Percentiles rank a stretch among this genome's conserved stretches.
Conservation (phyloP, 2,329 filamentous ascomycete genomes). For the Huntiella omanensis region DNA sequence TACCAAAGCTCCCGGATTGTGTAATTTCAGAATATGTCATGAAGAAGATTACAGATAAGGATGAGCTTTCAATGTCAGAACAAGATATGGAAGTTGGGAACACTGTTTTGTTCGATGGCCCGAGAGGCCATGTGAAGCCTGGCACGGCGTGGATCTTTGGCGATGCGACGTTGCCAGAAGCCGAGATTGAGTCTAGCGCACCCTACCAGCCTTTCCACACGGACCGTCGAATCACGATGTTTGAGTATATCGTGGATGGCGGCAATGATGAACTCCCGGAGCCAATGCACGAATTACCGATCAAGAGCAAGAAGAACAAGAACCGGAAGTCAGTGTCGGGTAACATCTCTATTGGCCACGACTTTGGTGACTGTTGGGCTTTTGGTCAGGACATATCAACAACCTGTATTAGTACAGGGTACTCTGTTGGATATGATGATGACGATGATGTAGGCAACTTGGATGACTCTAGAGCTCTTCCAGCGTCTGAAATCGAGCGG, state of each 20-base stretch:
- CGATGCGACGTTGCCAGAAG: slow-evolving; percentile 50
- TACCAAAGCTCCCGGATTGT: slow-evolving; percentile 44
- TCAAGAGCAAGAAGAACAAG: slow-evolving; percentile 22
- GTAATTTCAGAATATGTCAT: slow-evolving; percentile 15
- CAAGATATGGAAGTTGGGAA: slow-evolving; percentile 35
- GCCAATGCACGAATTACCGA: slow-evolving; percentile 20
- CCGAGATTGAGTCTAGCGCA: slow-evolving; percentile 87
- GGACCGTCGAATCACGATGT: slow-evolving; percentile 64
- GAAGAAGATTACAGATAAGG: slow-evolving; percentile 16
- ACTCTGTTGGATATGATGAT: slow-evolving; percentile 28
- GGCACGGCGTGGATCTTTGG: slow-evolving; percentile 17
- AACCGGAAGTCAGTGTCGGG: slow-evolving; percentile 13
- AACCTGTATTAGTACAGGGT: slow-evolving; percentile 33
- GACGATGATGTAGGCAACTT: slow-evolving; percentile 23
- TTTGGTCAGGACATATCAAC: slow-evolving; percentile 38
- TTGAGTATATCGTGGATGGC: slow-evolving; percentile 36
- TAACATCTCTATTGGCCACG: background rate
- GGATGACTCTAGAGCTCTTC: slow-evolving; percentile 40
- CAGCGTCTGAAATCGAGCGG: slow-evolving; percentile 44
- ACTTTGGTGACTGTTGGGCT: slow-evolving; percentile 26
- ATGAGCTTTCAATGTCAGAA: slow-evolving; percentile 33
- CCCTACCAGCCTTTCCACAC: slow-evolving; percentile 95
- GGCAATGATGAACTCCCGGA: slow-evolving; percentile 20
- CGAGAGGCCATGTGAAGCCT: slow-evolving; percentile 2
- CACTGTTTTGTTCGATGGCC: slow-evolving; percentile 30